These are phyloP conservation scores for Garcia nutans DNA, from an alignment of 345 rosid species.

Conservation along the genomic window DNA sequence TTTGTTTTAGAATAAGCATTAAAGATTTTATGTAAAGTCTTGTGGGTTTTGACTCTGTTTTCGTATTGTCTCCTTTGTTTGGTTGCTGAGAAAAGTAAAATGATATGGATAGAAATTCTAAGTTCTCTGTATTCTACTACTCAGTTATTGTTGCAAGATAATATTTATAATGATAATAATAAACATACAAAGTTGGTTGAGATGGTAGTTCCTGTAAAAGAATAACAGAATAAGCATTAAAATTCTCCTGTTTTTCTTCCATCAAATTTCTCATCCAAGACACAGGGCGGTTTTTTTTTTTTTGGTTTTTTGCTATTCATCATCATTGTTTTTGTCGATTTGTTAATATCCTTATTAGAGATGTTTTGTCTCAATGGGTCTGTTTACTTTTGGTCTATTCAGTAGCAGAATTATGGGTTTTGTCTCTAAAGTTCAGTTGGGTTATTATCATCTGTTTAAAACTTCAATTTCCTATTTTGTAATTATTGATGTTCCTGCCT, in stretches of 20 bases:
- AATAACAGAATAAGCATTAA: background rate
- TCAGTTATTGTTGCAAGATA: background rate
- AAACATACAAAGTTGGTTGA: background rate
- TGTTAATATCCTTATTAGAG: background rate
- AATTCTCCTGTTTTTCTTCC: background rate
- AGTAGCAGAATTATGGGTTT: background rate
- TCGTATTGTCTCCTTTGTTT: slow-evolving; percentile 13
- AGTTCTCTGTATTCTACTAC: background rate
- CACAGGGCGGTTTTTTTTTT: background rate
- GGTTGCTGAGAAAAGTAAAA: slow-evolving; percentile 15
- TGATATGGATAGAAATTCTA: background rate
- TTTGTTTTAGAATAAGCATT: background rate
- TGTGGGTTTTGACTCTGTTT: slow-evolving; percentile 7
- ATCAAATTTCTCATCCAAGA: background rate
- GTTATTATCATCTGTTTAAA: background rate
- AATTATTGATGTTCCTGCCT: background rate
- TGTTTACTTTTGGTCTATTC: background rate
- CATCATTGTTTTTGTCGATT: background rate
- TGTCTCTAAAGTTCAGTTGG: background rate
- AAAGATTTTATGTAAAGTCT: background rate
- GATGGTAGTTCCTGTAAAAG: background rate
- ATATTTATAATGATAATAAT: no score
- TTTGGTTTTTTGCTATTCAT: background rate
- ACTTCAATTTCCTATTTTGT: background rate
- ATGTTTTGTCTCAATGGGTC: background rate